Percentiles rank a stretch among this genome's conserved stretches.
phyloP scores from a whole-genome alignment of 73 alveolate genomes.

The Tetrahymena malaccensis region DNA sequence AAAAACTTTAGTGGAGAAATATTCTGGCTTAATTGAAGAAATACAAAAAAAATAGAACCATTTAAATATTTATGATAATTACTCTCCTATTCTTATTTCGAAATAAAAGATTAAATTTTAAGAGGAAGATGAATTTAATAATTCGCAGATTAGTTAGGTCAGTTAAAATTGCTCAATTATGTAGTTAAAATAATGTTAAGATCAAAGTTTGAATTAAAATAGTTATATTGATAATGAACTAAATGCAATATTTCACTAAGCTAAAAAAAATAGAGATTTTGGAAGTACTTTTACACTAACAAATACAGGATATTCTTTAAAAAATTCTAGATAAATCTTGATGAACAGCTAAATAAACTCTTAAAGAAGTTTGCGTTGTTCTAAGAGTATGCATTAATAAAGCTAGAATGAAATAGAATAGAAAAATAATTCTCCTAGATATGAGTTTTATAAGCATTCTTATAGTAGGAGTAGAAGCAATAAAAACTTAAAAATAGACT shows the following conservation, averaged over 20 bases:
- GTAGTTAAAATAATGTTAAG: background rate
- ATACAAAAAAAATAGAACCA: background rate
- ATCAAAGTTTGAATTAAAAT: background rate
- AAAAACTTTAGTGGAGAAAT: background rate
- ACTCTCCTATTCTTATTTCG: background rate
- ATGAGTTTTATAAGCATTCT: background rate
- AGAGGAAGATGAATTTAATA: background rate
- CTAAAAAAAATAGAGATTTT: background rate
- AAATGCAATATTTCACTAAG: background rate
- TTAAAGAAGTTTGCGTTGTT: background rate
- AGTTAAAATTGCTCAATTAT: background rate
- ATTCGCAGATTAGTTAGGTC: background rate
- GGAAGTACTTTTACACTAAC: background rate
- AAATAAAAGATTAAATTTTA: background rate
- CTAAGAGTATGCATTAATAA: background rate
- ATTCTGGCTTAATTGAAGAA: background rate
- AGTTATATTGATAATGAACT: background rate
- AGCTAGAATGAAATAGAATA: background rate
- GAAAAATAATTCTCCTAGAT: background rate
- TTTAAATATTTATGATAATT: background rate
- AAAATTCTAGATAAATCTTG: background rate
- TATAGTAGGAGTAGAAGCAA: background rate
- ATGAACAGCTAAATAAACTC: background rate
- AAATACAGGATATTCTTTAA: background rate
- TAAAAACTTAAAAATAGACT: background rate